phyloP scores from a whole-genome alignment of 805 yeast species.

The Wickerhamomyces tratensis region DNA sequence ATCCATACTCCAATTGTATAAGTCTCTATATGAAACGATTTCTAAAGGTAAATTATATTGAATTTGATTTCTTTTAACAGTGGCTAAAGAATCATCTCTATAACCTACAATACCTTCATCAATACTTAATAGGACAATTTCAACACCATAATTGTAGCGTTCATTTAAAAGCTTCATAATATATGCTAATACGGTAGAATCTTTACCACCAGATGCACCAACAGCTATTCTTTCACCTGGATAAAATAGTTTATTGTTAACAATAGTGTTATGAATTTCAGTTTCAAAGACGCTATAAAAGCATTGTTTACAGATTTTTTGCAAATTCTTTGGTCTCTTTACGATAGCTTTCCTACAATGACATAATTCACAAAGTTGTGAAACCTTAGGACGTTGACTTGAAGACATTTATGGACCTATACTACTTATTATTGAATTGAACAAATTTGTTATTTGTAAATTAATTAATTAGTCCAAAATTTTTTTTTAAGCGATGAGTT shows the following conservation, averaged over 20 bases:
- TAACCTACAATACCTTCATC: conserved; percentile 98
- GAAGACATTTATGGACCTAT: too few species aligned
- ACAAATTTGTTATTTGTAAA: too few species aligned
- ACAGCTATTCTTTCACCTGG: conserved; percentile 87
- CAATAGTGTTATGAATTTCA: conserved; percentile 88
- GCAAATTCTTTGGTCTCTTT: conserved; percentile 86
- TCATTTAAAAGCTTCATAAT: conserved; percentile 82
- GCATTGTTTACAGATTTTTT: conserved; percentile 84
- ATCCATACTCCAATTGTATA: conserved; percentile 98
- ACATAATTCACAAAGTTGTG: conserved; percentile 74
- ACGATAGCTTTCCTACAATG: conserved; percentile 74
- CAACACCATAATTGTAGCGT: conserved; percentile 79
- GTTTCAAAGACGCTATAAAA: conserved; percentile 88
- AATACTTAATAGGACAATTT: conserved; percentile 72
- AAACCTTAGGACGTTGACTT: conserved; percentile 16
- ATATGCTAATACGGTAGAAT: conserved; percentile 90
- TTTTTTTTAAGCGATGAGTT: too few species aligned
- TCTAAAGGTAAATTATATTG: conserved; percentile 78
- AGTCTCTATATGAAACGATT: conserved; percentile 76
- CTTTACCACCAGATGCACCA: conserved; percentile 99
- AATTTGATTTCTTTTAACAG: conserved; percentile 84
- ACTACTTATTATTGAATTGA: too few species aligned
- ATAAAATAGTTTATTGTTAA: conserved; percentile 55
- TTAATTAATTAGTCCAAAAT: too few species aligned
- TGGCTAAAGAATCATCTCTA: conserved; percentile 93